Percentiles rank a stretch among this genome's conserved stretches.
These are phyloP conservation scores for Cryptococcus floricola DNA, from an alignment of 1,284 basidiomycete species.

Conservation along the genomic window DNA sequence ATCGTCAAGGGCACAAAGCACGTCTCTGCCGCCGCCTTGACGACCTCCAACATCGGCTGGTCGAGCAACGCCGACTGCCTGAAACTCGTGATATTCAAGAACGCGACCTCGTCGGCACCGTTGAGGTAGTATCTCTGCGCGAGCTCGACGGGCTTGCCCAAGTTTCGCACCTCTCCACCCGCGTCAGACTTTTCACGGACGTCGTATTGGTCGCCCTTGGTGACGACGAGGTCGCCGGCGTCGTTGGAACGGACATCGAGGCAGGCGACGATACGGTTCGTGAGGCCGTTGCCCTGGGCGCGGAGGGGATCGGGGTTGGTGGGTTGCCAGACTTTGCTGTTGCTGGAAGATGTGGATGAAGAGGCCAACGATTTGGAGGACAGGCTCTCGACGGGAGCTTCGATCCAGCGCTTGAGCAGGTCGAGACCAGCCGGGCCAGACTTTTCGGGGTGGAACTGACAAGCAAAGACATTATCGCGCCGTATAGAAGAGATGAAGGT, in stretches of 20 bases:
- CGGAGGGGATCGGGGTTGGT: constrained; percentile 23
- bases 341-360: constrained; percentile 1
- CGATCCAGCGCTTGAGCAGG: constrained; percentile 79
- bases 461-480: constrained; percentile 83
- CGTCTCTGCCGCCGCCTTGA: constrained; percentile 80
- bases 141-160: constrained; percentile 94
- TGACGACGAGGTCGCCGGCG: constrained; percentile 93
- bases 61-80: constrained; percentile 90
- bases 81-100: constrained; percentile 99
- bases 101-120: constrained; percentile 94
- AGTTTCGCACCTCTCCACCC: constrained; percentile 84
- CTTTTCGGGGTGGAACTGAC: constrained; percentile 99
- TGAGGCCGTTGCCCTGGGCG: constrained; percentile 62
- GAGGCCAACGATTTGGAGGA: constrained; percentile 19
- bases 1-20: constrained; percentile 99
- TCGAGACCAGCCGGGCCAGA: constrained; percentile 85
- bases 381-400: constrained; percentile 47
- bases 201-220: constrained; percentile 99
- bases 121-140: constrained; percentile 79
- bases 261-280: constrained; percentile 94
- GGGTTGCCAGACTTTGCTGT: constrained; percentile 20
- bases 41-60: constrained; percentile 97
- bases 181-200: constrained; percentile 71
- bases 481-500: constrained; percentile 84
- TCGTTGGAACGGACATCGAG: constrained; percentile 98